These are phyloP conservation scores for Dovyalis caffra DNA, from an alignment of 345 rosid species.

Conservation along the genomic window DNA sequence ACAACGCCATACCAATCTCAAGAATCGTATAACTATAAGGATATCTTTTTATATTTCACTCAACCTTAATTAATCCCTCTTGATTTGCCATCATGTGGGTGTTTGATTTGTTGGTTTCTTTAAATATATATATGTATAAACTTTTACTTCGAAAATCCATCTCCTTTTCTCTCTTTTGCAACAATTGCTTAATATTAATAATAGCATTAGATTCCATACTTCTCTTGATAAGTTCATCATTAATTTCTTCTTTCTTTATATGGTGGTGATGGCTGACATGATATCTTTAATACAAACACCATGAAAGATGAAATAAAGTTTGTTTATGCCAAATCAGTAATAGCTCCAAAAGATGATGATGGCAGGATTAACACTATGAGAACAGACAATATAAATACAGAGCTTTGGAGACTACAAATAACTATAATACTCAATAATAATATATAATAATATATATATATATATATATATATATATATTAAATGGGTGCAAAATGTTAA, in stretches of 20 bases:
- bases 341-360: background rate
- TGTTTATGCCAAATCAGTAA: background rate
- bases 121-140: background rate
- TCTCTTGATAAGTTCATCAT: slow-evolving; percentile 5
- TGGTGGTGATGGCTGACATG: slow-evolving; percentile 20
- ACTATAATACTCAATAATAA: background rate
- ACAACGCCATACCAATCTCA: too few relatives aligned
- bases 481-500: background rate
- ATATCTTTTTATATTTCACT: too few relatives aligned
- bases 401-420: background rate
- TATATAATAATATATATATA: background rate
- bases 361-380: background rate
- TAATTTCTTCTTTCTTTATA: background rate
- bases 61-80: too few relatives aligned
- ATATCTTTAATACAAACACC: slow-evolving; percentile 8
- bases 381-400: background rate
- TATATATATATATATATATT: background rate
- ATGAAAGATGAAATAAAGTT: background rate
- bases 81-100: slow-evolving; percentile 2
- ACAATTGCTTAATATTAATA: background rate
- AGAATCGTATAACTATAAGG: too few relatives aligned
- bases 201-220: slow-evolving; percentile 12
- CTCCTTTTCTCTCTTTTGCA: background rate
- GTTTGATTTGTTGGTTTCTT: background rate
- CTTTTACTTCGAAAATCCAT: background rate